Evolutionary conservation across 805 yeast genomes (phyloP).

Genomic region (Ogataea salicorniae): DNA sequence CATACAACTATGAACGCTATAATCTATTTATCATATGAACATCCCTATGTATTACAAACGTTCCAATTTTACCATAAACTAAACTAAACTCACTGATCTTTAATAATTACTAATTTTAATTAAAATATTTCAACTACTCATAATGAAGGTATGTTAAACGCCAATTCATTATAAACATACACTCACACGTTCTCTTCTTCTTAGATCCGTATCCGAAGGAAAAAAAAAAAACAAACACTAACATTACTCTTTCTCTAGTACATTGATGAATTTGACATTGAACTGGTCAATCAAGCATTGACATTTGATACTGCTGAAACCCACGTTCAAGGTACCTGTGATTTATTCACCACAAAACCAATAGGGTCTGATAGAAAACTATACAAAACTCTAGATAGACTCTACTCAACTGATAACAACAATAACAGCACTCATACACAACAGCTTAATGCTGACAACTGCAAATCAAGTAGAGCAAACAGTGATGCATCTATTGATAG

Average conservation of each 20-base stretch:
- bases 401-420: slow-evolving; percentile 13
- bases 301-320: slow-evolving; percentile 73
- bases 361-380: slow-evolving; percentile 86
- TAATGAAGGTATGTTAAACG: background rate
- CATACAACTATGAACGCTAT: too few relatives aligned
- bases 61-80: too few relatives aligned
- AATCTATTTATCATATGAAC: too few relatives aligned
- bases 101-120: too few relatives aligned
- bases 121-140: background rate
- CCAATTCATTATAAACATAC: background rate
- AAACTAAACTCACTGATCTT: too few relatives aligned
- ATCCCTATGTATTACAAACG: too few relatives aligned
- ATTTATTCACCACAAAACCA: slow-evolving; percentile 90
- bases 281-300: slow-evolving; percentile 79
- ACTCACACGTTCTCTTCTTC: background rate
- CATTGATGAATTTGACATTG: slow-evolving; percentile 91
- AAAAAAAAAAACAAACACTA: background rate
- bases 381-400: slow-evolving; percentile 81
- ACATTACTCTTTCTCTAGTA: slow-evolving; percentile 42
- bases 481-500: slow-evolving; percentile 15
- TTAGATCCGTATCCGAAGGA: background rate
- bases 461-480: slow-evolving; percentile 14
- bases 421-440: slow-evolving; percentile 1
- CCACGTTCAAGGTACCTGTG: slow-evolving; percentile 83
- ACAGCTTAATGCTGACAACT: background rate